These are phyloP conservation scores for Clohesyomyces aquaticus DNA, from an alignment of 495 filamentous ascomycete species.

Conservation along the genomic window DNA sequence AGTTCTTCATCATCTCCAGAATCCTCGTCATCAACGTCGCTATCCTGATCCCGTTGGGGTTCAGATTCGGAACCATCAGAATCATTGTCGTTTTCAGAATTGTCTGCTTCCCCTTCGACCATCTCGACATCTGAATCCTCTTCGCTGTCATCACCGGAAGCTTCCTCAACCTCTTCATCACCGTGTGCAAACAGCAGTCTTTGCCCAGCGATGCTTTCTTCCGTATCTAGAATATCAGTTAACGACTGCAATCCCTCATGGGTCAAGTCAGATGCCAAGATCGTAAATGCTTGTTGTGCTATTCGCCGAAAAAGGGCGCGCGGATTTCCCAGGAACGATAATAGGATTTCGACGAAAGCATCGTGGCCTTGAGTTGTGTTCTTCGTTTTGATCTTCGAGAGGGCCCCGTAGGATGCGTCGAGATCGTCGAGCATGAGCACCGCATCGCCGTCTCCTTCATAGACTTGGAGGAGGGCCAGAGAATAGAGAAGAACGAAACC, in stretches of 20 bases:
- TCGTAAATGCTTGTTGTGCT: constrained; percentile 81
- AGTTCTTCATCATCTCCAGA: constrained; percentile 40
- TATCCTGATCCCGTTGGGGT: constrained; percentile 3
- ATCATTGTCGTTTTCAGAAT: constrained; percentile 13
- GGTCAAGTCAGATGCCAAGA: constrained; percentile 72
- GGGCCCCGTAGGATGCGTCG: constrained; percentile 68
- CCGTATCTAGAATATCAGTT: constrained; percentile 64
- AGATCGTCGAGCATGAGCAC: constrained; percentile 75
- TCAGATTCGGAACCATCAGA: neutral
- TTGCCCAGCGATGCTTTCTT: constrained; percentile 81
- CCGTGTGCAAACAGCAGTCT: constrained; percentile 81
- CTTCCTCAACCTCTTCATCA: constrained; percentile 57
- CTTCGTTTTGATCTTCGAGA: constrained; percentile 53
- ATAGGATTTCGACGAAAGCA: constrained; percentile 78
- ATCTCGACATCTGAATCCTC: constrained; percentile 47
- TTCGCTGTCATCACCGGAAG: constrained; percentile 51
- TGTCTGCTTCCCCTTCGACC: constrained; percentile 29
- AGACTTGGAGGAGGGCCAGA: constrained; percentile 84
- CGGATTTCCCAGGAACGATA: constrained; percentile 84
- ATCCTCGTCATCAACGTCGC: constrained; percentile 51
- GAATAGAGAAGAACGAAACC: constrained; percentile 83
- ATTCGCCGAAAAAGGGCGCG: constrained; percentile 84
- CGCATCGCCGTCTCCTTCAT: constrained; percentile 84
- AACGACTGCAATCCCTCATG: constrained; percentile 73
- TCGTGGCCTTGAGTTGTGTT: constrained; percentile 12